phyloP scores from a whole-genome alignment of 139 green algal species.

The Micractinium conductrix region DNA sequence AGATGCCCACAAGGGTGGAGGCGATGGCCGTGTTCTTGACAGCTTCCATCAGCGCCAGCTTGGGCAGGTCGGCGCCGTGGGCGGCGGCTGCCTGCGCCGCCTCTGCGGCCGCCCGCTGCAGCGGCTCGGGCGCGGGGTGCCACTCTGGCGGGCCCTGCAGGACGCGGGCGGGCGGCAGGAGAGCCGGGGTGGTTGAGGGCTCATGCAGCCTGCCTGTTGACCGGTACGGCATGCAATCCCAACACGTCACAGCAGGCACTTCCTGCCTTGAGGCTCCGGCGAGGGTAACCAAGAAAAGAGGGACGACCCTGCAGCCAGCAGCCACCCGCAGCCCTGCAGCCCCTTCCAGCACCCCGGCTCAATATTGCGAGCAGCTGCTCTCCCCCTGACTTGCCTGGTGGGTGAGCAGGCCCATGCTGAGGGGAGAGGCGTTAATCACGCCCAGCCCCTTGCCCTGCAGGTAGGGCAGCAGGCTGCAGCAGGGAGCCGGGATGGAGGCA shows the following conservation, averaged over 20 bases:
- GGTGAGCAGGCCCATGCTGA: constrained; percentile 96
- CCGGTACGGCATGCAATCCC: not conserved
- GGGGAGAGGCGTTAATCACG: constrained; percentile 86
- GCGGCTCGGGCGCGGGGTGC: constrained; percentile 85
- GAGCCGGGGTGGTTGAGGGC: too few relatives aligned
- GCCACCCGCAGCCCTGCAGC: too few relatives aligned
- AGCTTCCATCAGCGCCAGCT: constrained; percentile 71
- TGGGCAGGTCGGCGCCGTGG: constrained; percentile 60
- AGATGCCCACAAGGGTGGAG: constrained; percentile 86
- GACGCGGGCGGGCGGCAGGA: too few relatives aligned
- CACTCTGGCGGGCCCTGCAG: constrained; percentile 82
- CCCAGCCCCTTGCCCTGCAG: constrained; percentile 74
- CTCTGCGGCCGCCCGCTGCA: constrained; percentile 64
- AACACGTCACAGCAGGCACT: too few relatives aligned
- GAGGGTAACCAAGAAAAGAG: too few relatives aligned
- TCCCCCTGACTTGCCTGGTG: constrained; percentile 45
- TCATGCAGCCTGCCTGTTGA: not conserved
- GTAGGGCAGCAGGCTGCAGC: constrained; percentile 63
- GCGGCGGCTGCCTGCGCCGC: constrained; percentile 60
- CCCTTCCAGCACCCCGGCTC: too few relatives aligned
- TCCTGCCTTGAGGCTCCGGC: too few relatives aligned
- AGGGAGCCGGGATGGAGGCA: not conserved
- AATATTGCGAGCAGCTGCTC: too few relatives aligned
- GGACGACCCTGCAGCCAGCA: too few relatives aligned
- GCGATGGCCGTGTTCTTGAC: constrained; percentile 68